Conservation (phyloP, 2,329 filamentous ascomycete genomes). For the Paecilomyces fulvus region DNA sequence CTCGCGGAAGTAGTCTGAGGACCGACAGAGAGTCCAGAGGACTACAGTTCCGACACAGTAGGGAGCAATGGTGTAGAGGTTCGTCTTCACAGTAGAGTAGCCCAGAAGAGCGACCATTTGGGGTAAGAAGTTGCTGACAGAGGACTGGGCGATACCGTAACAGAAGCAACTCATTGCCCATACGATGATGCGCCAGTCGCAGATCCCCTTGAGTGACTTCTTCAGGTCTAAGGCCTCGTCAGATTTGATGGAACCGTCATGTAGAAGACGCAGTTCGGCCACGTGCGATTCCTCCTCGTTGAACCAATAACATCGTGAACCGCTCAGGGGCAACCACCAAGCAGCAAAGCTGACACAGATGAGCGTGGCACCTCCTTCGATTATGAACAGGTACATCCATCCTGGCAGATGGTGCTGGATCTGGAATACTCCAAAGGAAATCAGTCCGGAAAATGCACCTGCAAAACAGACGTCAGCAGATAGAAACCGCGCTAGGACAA, state of each 20-base stretch:
- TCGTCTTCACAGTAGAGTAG: constrained; percentile 14
- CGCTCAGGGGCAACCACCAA: background rate
- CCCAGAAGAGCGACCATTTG: constrained; percentile 6
- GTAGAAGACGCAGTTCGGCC: constrained; percentile 2
- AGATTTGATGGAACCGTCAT: constrained; percentile 5
- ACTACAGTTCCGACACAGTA: constrained; percentile 5
- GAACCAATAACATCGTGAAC: constrained; percentile 3
- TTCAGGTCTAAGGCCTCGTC: background rate
- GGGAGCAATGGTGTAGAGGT: constrained; percentile 8
- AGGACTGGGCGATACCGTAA: constrained; percentile 2
- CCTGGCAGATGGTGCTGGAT: constrained; percentile 7
- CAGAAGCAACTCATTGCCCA: constrained; percentile 3
- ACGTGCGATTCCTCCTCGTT: background rate
- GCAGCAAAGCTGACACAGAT: constrained; percentile 5
- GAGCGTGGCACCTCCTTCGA: constrained; percentile 14
- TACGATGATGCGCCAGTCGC: background rate
- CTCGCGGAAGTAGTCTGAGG: constrained; percentile 13
- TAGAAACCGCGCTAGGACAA: constrained; percentile 1
- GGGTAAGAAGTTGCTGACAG: constrained; percentile 3
- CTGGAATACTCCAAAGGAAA: constrained; percentile 16
- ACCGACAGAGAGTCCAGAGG: constrained; percentile 4
- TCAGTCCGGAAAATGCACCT: constrained; percentile 14
- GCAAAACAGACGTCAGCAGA: constrained; percentile 11
- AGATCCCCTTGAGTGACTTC: background rate
- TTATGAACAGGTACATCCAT: constrained; percentile 17